Evolutionary conservation across 2,329 filamentous ascomycete genomes (phyloP), one percentile per base, ranked within the genome.

Genomic region (Neopestalotiopsis rosae): DNA sequence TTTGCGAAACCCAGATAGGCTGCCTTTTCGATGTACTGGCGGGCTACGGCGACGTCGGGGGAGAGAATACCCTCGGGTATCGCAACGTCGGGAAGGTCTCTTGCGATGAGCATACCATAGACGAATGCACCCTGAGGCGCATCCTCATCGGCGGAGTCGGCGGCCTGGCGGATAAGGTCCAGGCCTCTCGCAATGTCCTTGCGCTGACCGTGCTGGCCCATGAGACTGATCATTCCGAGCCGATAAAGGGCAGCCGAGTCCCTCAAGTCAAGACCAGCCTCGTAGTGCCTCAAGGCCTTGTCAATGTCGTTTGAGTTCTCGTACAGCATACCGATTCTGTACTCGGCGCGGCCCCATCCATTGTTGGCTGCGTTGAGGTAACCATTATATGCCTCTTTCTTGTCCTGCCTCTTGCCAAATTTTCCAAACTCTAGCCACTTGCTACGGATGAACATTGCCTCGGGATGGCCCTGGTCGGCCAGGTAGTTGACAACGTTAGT

Each of bases 401-500:
- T 97, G 84, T 99, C 96, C 70, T 94, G 87, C 34, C 94, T 90
- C 80, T 92, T 90, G 52, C 94, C 94, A 78, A 98, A 98, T 78
- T 97, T 97, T 74, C 96, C 96, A 85, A 98, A 99, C 79, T 99
- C 96, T 65, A 97, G 86, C 96, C 96, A 99, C 87, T 97, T 98
- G 69, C 94, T 94, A 75, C 91, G 91, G 84, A 98, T 94, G 79
- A 98, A 99, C 73, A 97, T 90, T 30, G 96, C 96, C 77, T 96
- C 94, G 30, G 96, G 96, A 75, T 99, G 96, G 71, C 92, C 90
- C 79, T 99, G 96, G 66, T 95, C 92, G 30, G 95, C 93, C 45
- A 99, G 85, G 79, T 98, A 98, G 68, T 88, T 89, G 74, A 98
- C 92, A 71, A 99, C 96, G 78, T 95, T 98, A 82, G 97, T 88